Conservation (phyloP, 805 yeast species). For the Teunomyces lycoperdinae region DNA sequence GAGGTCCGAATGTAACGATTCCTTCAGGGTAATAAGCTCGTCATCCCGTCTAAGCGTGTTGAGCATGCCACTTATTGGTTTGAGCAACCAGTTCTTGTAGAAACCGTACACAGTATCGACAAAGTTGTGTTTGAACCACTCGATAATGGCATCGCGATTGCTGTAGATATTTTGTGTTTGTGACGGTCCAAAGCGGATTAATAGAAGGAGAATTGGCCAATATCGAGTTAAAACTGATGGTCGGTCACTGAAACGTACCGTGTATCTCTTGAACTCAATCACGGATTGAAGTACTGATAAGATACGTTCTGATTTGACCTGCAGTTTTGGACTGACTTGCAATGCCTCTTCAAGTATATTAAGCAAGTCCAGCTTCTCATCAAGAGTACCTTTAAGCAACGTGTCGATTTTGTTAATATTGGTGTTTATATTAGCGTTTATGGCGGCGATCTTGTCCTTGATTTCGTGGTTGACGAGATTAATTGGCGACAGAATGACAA, state of each 20-base stretch:
- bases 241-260: not conserved
- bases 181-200: conserved; percentile 53
- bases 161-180: conserved; percentile 42
- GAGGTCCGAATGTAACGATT: conserved; percentile 74
- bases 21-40: conserved; percentile 71
- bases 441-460: conserved; percentile 15
- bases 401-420: conserved; percentile 23
- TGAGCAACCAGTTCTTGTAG: conserved; percentile 77
- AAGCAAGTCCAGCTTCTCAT: conserved; percentile 5
- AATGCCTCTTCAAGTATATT: conserved; percentile 10
- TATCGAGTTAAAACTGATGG: conserved; percentile 50
- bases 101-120: conserved; percentile 66
- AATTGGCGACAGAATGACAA: conserved; percentile 17
- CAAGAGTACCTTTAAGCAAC: conserved; percentile 17
- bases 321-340: not conserved
- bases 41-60: conserved; percentile 85
- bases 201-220: conserved; percentile 60
- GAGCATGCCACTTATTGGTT: conserved; percentile 69
- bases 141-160: conserved; percentile 50
- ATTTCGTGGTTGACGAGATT: conserved; percentile 26
- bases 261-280: not conserved
- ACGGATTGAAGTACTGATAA: conserved; percentile 3
- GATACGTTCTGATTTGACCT: conserved; percentile 5
- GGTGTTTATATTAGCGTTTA: conserved; percentile 20
- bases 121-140: conserved; percentile 58